A percentile compares a stretch with the other conserved stretches of the same genome.
phyloP scores from a whole-genome alignment of 179 eudicot species.

The Spergularia azorica region DNA sequence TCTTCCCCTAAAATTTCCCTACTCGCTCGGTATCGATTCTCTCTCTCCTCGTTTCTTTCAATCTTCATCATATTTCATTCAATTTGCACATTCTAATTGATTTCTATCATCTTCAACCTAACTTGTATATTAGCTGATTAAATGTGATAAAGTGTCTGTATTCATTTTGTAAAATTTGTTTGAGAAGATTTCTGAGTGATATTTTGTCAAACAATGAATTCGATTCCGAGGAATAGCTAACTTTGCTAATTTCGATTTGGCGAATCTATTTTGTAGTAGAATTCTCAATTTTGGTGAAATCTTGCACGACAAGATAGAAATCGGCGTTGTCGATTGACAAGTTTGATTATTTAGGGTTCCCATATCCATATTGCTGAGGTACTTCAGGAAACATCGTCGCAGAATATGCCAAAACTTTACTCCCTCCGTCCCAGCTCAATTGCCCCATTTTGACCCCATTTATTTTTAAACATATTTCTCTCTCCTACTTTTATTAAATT shows the following conservation, averaged over 20 bases:
- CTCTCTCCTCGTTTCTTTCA: not conserved
- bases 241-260: too few relatives aligned
- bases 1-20: not conserved
- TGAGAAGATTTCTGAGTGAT: not conserved
- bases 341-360: not conserved
- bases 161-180: not conserved
- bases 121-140: not conserved
- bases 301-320: not conserved
- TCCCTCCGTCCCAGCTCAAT: too few relatives aligned
- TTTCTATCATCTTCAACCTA: not conserved
- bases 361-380: too few relatives aligned
- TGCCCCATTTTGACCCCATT: too few relatives aligned
- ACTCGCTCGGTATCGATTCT: constrained; percentile 2
- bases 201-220: not conserved
- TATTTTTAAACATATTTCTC: too few relatives aligned
- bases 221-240: not conserved
- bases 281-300: not conserved
- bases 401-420: not conserved
- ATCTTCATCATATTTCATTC: not conserved
- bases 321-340: not conserved
- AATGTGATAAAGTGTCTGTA: not conserved
- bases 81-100: not conserved
- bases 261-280: not conserved
- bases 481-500: too few relatives aligned
- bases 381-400: not conserved